Base-by-base conservation (phyloP, 805 yeast genomes). In the Saccharomyces cerevisiae region DNA sequence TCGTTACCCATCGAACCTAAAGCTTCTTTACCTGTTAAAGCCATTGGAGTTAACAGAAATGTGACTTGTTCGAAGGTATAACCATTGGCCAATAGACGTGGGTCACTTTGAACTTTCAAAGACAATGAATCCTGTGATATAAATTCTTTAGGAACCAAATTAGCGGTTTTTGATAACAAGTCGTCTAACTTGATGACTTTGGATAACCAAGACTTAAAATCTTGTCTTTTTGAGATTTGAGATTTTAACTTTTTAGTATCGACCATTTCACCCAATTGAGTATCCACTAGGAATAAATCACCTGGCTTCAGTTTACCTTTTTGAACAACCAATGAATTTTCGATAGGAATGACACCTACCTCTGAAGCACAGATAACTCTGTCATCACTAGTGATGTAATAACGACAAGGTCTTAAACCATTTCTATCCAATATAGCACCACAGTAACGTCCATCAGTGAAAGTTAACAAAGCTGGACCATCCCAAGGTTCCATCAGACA, bases 401-500 rank as follows among this genome's bases (percentile, higher is more conserved):
- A 92, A 70, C 99, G 89, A 77, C 99, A 94, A 41, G 99, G 99
- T 76, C 99, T 86, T 67, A 92, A 80, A 59, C 99, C 99, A 70
- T 94, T 92, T 75, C 99, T 83, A 75, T 92, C 99, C 61, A 94
- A 80, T 71, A 91, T 91, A 50, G 99, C 99, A 77, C 99, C 99
- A 75, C 97, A 89, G 79, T 89, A 92, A 64, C 98, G 81, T 62
- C 96, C 97, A 72, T 92, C 98, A 41, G 97, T 92, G 72, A 92
- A 94, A 30, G 96, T 90, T 76, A 92, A 88, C 61, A 94, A 76
- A 36, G 98, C 98, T 21, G 99, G 99, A 60, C 99, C 99, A 74
- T 92, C 99, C 99, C 99, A 92, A 8, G 98, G 98, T 76, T 92
- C 99, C 97, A 94, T 94, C 60, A 92, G 75, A 74, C 97, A 90